phyloP scores from a whole-genome alignment of 805 yeast genomes.

The Nakazawaea ishiwadae region DNA sequence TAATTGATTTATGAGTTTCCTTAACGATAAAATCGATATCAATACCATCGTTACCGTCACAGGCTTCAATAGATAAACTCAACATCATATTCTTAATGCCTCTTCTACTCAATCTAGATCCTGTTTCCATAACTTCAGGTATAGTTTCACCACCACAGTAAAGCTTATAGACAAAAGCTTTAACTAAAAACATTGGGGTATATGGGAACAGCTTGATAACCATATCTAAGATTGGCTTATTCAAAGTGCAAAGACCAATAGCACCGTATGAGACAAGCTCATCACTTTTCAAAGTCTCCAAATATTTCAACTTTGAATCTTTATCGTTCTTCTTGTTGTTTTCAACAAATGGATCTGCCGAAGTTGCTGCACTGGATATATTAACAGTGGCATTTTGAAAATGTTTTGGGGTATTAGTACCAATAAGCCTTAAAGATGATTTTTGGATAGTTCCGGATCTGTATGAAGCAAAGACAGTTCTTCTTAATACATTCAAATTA shows the following conservation, averaged over 20 bases:
- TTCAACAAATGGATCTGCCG: no score
- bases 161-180: constrained; percentile 68
- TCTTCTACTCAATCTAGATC: constrained; percentile 57
- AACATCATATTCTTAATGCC: constrained; percentile 94
- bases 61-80: constrained; percentile 89
- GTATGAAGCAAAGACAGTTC: no score
- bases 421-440: neutral
- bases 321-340: neutral
- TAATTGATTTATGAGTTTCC: constrained; percentile 64
- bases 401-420: constrained; percentile 2
- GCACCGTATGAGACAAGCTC: constrained; percentile 62
- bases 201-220: constrained; percentile 68
- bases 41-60: constrained; percentile 66
- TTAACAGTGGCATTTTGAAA: constrained; percentile 8
- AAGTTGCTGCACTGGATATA: no score
- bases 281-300: constrained; percentile 46
- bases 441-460: no score
- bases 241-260: constrained; percentile 66
- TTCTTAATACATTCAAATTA: no score
- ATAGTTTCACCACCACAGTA: constrained; percentile 90
- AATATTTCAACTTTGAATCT: constrained; percentile 25
- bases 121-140: constrained; percentile 66
- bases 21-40: constrained; percentile 55
- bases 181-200: constrained; percentile 68
- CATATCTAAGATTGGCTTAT: constrained; percentile 54